phyloP scores from a whole-genome alignment of 75 land plant genomes.

The Chamaecyparis obtusa region DNA sequence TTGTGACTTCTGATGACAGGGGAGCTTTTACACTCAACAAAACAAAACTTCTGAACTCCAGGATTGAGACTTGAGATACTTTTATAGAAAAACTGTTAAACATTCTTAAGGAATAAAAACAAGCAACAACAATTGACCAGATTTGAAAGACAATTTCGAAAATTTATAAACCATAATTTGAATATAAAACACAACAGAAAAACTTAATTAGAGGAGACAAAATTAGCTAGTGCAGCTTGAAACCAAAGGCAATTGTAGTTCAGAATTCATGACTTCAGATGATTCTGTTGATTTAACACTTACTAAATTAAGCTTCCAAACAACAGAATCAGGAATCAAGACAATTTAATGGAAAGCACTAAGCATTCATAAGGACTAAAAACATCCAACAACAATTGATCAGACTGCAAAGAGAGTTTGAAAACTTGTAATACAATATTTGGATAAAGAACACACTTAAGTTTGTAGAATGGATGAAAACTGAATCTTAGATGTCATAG shows the following conservation, averaged over 20 bases:
- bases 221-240: background rate
- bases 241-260: background rate
- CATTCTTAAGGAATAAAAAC: background rate
- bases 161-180: background rate
- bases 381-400: background rate
- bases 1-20: background rate
- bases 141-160: background rate
- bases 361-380: background rate
- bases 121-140: background rate
- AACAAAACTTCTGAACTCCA: background rate
- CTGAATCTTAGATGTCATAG: background rate
- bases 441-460: background rate
- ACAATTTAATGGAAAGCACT: background rate
- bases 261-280: background rate
- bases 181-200: background rate
- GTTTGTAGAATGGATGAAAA: background rate
- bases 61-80: background rate
- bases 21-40: background rate
- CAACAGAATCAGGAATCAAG: background rate
- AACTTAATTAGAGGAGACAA: background rate
- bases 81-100: background rate
- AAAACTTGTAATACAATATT: background rate
- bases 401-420: background rate
- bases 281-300: background rate
- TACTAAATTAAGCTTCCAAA: background rate